phyloP scores from a whole-genome alignment of 2,329 filamentous ascomycete species.

The Apiospora sp. region DNA sequence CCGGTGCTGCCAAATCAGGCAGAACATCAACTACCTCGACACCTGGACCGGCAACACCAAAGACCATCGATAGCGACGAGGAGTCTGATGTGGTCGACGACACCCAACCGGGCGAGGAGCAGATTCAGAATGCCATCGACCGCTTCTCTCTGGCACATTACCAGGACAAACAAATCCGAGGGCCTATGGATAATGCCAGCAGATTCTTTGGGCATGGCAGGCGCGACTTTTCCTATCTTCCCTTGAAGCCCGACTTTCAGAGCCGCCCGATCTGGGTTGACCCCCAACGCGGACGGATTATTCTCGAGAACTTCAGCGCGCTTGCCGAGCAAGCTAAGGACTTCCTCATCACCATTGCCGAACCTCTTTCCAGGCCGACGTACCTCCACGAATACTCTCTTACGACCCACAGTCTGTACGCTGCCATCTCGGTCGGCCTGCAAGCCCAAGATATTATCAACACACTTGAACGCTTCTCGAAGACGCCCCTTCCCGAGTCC shows the following conservation, averaged over 20 bases:
- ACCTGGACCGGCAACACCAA: conserved; percentile 66
- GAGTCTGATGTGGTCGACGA: conserved; percentile 60
- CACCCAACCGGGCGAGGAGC: conserved; percentile 59
- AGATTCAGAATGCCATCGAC: conserved; percentile 66
- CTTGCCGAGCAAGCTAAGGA: conserved; percentile 88
- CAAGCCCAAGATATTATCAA: conserved; percentile 89
- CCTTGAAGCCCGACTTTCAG: conserved; percentile 86
- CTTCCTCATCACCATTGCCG: conserved; percentile 94
- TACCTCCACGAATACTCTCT: conserved; percentile 94
- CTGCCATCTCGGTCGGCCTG: conserved; percentile 93
- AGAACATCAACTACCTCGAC: conserved; percentile 66
- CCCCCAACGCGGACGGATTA: conserved; percentile 83
- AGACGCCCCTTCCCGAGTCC: conserved; percentile 83
- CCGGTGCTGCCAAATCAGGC: conserved; percentile 54
- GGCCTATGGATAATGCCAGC: conserved; percentile 51
- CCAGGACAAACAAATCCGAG: conserved; percentile 54
- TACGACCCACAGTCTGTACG: conserved; percentile 92
- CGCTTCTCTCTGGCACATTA: conserved; percentile 64
- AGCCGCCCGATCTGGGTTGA: conserved; percentile 96
- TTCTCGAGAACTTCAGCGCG: conserved; percentile 92
- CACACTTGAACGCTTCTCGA: conserved; percentile 86
- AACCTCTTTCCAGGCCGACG: conserved; percentile 87
- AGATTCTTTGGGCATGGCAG: conserved; percentile 54
- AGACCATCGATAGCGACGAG: conserved; percentile 64
- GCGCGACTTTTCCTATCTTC: conserved; percentile 80